phyloP scores from a whole-genome alignment of 2,329 filamentous ascomycete genomes.

The Epichloe uncinata region DNA sequence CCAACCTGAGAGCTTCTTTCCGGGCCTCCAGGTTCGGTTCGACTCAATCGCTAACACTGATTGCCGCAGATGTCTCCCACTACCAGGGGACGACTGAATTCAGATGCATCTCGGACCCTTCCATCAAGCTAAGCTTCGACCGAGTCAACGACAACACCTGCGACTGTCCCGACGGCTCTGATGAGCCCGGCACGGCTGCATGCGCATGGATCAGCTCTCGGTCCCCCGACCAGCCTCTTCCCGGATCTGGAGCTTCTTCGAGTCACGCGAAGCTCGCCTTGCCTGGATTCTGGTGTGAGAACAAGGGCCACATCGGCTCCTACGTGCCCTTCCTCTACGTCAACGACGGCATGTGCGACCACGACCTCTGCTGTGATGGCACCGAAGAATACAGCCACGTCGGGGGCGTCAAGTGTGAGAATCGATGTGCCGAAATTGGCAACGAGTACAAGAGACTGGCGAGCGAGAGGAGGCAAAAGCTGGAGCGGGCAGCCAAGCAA shows the following conservation, averaged over 20 bases:
- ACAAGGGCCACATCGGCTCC: slow-evolving; percentile 71
- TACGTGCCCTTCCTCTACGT: slow-evolving; percentile 82
- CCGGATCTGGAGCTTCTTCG: slow-evolving; percentile 44
- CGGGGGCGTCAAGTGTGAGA: slow-evolving; percentile 71
- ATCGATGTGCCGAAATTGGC: slow-evolving; percentile 78
- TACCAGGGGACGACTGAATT: slow-evolving; percentile 65
- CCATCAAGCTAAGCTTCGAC: slow-evolving; percentile 54
- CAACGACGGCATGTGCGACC: slow-evolving; percentile 93
- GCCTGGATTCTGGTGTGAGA: slow-evolving; percentile 92
- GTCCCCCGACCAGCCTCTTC: slow-evolving; percentile 59
- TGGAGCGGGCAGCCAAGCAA: slow-evolving; percentile 57
- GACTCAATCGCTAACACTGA: slow-evolving; percentile 2
- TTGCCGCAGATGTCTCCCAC: slow-evolving; percentile 61
- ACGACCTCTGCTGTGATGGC: slow-evolving; percentile 90
- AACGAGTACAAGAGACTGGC: slow-evolving; percentile 70
- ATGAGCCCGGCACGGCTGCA: slow-evolving; percentile 89
- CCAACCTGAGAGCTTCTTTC: no score
- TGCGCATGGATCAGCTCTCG: slow-evolving; percentile 73
- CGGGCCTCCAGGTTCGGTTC: background rate
- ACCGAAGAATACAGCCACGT: slow-evolving; percentile 73
- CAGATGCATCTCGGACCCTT: slow-evolving; percentile 73
- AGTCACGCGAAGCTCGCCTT: slow-evolving; percentile 58
- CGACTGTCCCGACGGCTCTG: slow-evolving; percentile 93
- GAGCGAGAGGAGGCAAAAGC: slow-evolving; percentile 61
- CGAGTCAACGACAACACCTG: slow-evolving; percentile 94